Evolutionary conservation across 768 basidiomycete genomes (phyloP), one percentile per base, ranked within the genome.

Genomic region (Rhizopogon vesiculosus): DNA sequence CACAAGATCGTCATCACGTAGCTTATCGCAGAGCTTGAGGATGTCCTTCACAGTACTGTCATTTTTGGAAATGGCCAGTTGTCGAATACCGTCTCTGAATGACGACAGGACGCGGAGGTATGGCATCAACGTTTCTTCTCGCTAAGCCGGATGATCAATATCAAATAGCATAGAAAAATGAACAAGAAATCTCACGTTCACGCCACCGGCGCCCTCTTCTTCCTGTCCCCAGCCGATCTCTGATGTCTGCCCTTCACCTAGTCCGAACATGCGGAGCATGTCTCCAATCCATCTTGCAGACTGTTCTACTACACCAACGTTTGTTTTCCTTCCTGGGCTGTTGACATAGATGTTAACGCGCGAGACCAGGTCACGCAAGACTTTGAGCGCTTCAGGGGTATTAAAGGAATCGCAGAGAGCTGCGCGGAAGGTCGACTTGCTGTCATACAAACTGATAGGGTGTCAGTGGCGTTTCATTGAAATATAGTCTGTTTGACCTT

Each of bases 381-480:
- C 74, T 62, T 82, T 79, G 22, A 98, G 70, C 0, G 93, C 95
- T 16, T 75, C 78, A 2, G 94, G 93, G 0, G 97, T 98, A 69
- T 98, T 95, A 79, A 98, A 97, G 0, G 95, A 98, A 70, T 99
- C 96, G 72, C 90, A 95, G 45, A 99, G 84, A 0, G 94, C 91
- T 12, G 74, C 77, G 52, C 92, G 85, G 80, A 99, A 96, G 7
- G 81, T 77, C 42, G 78, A 62, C 68, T 95, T 95, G 45, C 85
- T 83, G 52, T 83, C 75, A 60, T 89, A 78, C 38, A 95, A 76
- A 62, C 93, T 97, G 62, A 45, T 48, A 59, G 42, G 42, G 50
- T 3, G 25, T 42, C 7, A 56, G 61, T 61, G 45, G 28, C 51
- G 43, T 59, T 57, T 56, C 33, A 46, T 25, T 13, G 18, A 42